A percentile compares a stretch with the other conserved stretches of the same genome.
phyloP scores from a whole-genome alignment of 2,329 filamentous ascomycete genomes.

The Microdochium paspali region DNA sequence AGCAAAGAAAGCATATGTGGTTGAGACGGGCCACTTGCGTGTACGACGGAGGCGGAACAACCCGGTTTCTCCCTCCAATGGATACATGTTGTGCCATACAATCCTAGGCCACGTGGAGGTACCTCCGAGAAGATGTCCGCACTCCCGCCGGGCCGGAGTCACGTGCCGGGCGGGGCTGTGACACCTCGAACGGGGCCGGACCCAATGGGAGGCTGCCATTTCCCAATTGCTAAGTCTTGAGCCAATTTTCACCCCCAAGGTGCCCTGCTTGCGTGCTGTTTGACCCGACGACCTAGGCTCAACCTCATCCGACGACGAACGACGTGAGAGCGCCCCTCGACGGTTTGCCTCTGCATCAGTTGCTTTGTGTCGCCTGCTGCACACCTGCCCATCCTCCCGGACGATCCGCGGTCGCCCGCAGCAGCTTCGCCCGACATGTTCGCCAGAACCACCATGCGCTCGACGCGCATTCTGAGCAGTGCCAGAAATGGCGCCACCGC shows the following conservation, averaged over 20 bases:
- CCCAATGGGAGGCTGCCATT: background rate
- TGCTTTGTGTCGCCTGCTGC: background rate
- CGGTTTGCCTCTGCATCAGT: background rate
- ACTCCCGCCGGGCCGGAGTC: background rate
- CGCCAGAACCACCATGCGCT: slow-evolving; percentile 84
- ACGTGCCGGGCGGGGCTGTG: background rate
- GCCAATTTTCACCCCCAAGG: background rate
- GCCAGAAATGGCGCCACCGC: slow-evolving; percentile 64
- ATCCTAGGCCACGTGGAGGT: background rate
- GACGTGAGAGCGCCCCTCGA: background rate
- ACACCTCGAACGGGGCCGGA: background rate
- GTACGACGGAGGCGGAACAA: background rate
- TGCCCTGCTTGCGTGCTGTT: background rate
- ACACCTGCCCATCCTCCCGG: slow-evolving; percentile 11
- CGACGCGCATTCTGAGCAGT: slow-evolving; percentile 75
- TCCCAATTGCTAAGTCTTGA: slow-evolving; percentile 1
- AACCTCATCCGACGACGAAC: background rate
- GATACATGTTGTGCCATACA: background rate
- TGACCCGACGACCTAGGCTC: background rate
- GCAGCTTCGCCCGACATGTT: slow-evolving; percentile 64
- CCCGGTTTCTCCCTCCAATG: background rate
- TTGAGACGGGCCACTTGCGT: too few relatives aligned
- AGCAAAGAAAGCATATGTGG: too few relatives aligned
- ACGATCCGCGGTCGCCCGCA: slow-evolving; percentile 8
- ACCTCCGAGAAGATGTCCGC: background rate